Conservation (phyloP, 331 rosid species). For the Phaseolus coccineus region DNA sequence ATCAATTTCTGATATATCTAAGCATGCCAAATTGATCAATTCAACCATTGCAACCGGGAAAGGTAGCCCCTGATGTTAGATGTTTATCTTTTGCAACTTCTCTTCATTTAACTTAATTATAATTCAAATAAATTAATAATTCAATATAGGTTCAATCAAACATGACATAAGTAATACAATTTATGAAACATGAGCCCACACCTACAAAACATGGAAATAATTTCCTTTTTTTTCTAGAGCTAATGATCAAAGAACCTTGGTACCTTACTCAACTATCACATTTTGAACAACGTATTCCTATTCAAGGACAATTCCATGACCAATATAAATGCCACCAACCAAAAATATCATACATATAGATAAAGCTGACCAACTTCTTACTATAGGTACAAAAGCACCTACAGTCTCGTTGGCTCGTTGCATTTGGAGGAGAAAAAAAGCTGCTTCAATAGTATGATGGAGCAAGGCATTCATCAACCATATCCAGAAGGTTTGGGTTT, state of each 20-base stretch:
- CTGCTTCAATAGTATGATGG: too few relatives aligned
- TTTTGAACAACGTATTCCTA: constrained; percentile 31
- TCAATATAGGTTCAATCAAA: constrained; percentile 15
- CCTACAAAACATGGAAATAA: not conserved
- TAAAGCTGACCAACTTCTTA: constrained; percentile 5
- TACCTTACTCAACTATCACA: too few relatives aligned
- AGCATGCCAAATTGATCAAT: not conserved
- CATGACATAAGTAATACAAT: not conserved
- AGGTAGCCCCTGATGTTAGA: not conserved
- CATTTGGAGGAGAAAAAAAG: too few relatives aligned
- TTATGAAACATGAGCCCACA: constrained; percentile 29
- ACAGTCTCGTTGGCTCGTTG: too few relatives aligned
- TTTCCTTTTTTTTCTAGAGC: constrained; percentile 12
- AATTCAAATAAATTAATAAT: not conserved
- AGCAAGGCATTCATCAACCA: constrained; percentile 95
- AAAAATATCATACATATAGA: constrained; percentile 31
- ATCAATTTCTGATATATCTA: not conserved
- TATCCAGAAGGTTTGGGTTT: constrained; percentile 76
- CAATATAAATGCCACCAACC: not conserved
- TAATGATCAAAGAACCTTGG: constrained; percentile 16
- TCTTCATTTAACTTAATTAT: not conserved
- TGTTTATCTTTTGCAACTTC: not conserved
- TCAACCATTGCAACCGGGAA: not conserved
- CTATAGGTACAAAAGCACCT: not conserved
- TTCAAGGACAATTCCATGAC: constrained; percentile 19